A percentile compares a stretch with the other conserved stretches of the same genome.
Conservation (phyloP, 805 yeast species). For the Starmerella riodocensis region DNA sequence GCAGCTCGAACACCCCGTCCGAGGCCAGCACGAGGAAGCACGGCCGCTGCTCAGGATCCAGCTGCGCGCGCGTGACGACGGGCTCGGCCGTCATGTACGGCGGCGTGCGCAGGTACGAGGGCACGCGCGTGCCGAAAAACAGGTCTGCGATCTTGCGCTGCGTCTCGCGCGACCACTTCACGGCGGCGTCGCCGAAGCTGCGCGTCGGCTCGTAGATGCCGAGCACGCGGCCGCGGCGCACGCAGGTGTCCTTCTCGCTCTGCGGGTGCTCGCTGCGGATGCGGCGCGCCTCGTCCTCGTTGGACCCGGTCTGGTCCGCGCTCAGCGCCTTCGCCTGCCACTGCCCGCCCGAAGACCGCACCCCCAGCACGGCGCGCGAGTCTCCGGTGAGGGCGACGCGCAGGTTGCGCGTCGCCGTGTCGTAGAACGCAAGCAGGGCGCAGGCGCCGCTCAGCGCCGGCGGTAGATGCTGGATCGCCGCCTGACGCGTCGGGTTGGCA, state of each 20-base stretch:
- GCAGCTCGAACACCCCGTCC: constrained; percentile 86
- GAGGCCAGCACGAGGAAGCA: constrained; percentile 86
- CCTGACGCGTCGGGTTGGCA: constrained; percentile 47
- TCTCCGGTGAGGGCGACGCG: constrained; percentile 95
- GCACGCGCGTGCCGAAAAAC: constrained; percentile 60
- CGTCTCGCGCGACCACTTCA: constrained; percentile 63
- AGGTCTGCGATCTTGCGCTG: constrained; percentile 62
- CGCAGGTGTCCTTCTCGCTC: constrained; percentile 46
- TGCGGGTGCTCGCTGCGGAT: constrained; percentile 80
- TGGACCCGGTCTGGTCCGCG: constrained; percentile 89
- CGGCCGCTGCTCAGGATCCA: constrained; percentile 48
- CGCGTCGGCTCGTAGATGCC: constrained; percentile 92
- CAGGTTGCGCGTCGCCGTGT: constrained; percentile 53
- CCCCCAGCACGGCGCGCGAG: constrained; percentile 79
- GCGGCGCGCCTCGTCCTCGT: constrained; percentile 72
- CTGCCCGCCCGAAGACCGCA: constrained; percentile 39
- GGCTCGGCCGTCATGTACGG: constrained; percentile 98
- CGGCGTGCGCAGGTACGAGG: constrained; percentile 68
- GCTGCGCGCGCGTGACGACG: constrained; percentile 67
- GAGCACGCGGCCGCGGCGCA: constrained; percentile 73
- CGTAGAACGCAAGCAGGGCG: constrained; percentile 77
- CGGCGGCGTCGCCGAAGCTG: constrained; percentile 95
- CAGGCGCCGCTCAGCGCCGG: constrained; percentile 96
- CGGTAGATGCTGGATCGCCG: constrained; percentile 59
- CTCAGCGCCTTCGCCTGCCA: constrained; percentile 86